Conservation (phyloP, 176 grass and related monocot species). For the Themeda triandra region DNA sequence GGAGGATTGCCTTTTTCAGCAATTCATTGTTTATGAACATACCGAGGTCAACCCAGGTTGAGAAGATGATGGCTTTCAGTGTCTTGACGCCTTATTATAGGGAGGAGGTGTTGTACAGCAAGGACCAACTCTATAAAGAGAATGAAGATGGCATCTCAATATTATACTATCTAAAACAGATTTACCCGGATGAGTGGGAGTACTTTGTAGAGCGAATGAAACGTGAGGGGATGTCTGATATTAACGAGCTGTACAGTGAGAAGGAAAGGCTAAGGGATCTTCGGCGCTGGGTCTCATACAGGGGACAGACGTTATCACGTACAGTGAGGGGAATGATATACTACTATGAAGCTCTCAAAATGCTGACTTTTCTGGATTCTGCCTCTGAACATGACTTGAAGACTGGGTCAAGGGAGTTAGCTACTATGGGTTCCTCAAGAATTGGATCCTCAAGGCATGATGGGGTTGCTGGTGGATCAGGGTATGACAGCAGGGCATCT, state of each 20-base stretch:
- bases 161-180: constrained; percentile 84
- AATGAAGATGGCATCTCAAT: constrained; percentile 95
- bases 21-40: constrained; percentile 99
- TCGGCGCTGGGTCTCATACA: constrained; percentile 88
- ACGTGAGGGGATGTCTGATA: constrained; percentile 67
- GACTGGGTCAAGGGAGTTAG: constrained; percentile 65
- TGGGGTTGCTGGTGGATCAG: constrained; percentile 37
- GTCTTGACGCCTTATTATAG: constrained; percentile 95
- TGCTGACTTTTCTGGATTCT: constrained; percentile 90
- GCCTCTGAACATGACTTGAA: constrained; percentile 83
- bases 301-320: constrained; percentile 84
- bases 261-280: constrained; percentile 63
- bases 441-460: constrained; percentile 45
- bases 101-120: constrained; percentile 92
- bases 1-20: constrained; percentile 90
- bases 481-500: constrained; percentile 45
- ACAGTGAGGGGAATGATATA: constrained; percentile 98
- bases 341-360: constrained; percentile 94
- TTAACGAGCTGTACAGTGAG: constrained; percentile 57
- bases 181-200: constrained; percentile 87
- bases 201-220: constrained; percentile 87
- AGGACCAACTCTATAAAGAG: constrained; percentile 77
- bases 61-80: constrained; percentile 95
- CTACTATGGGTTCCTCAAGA: constrained; percentile 52
- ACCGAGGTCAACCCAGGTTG: constrained; percentile 82